phyloP scores from a whole-genome alignment of 2,329 filamentous ascomycete species.

The Drechslerella stenobrocha region DNA sequence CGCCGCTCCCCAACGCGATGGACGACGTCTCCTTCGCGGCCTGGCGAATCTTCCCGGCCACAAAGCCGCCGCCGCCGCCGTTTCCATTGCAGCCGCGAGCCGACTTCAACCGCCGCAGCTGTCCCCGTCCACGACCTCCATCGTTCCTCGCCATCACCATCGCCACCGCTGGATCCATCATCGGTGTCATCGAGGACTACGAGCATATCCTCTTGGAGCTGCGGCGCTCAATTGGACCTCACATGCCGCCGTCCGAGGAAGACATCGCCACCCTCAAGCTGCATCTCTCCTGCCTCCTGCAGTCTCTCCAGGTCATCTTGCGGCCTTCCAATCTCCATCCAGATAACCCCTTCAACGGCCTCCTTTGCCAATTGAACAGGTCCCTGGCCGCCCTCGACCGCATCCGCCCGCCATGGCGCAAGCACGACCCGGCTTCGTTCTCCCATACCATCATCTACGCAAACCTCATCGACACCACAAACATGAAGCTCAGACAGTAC shows the following conservation, averaged over 20 bases:
- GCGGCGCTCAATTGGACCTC: conserved; percentile 5
- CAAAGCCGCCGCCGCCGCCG: not conserved
- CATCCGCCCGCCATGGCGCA: conserved; percentile 4
- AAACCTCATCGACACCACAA: conserved; percentile 13
- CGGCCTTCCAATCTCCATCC: not conserved
- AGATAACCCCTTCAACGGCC: not conserved
- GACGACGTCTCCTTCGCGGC: too few relatives aligned
- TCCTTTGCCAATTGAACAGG: conserved; percentile 8
- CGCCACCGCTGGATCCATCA: conserved; percentile 8
- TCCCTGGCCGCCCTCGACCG: conserved; percentile 4
- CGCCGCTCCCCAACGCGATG: too few relatives aligned
- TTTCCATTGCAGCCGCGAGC: conserved; percentile 6
- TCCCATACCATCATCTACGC: not conserved
- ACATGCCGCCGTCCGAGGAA: not conserved
- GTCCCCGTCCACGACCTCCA: not conserved
- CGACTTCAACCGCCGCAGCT: conserved; percentile 4
- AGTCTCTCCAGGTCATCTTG: conserved; percentile 10
- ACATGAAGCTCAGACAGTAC: conserved; percentile 30
- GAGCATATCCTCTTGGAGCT: conserved; percentile 2
- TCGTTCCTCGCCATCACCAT: not conserved
- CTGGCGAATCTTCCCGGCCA: conserved; percentile 13
- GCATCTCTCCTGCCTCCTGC: conserved; percentile 9
- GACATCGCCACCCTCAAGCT: conserved; percentile 8
- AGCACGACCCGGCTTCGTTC: not conserved
- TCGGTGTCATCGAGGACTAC: conserved; percentile 25